Base-by-base conservation (phyloP, 495 filamentous ascomycete genomes). In the Trichocladium uniseriatum region DNA sequence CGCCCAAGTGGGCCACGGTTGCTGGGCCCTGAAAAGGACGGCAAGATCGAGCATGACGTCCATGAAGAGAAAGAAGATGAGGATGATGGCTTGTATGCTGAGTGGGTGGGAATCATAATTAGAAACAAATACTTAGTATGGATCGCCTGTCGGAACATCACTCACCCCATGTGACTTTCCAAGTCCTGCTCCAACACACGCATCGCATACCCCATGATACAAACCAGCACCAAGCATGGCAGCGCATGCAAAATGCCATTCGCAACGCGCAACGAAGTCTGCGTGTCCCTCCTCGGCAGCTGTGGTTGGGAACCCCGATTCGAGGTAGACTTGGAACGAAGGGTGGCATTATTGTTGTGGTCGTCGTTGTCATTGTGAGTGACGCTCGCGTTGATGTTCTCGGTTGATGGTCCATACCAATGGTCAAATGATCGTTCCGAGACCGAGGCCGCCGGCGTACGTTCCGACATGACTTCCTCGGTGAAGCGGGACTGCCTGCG, bases 41-140 rank as follows among this genome's bases (percentile, higher is more conserved):
- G 56, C 7, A 57, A 69, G 29, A 59, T 74, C 44, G 16, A 65
- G 36, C 43, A 50, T 20, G 53, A 56, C 54, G 49, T 72, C 48
- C 0, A 61, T 0, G 31, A 32, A 20, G 38, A 69, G 40, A 6
- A 70, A n/a, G 31, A 55, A 37, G 53, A 65, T 43, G 7, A 66
- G 45, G n/a, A 55, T 32, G 10, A 63, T 35, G 9, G 57, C 63
- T 47, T 56, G 45, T 4, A 51, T 49, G 31, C 63, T 64, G 32
- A 11, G 34, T 5, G 19, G 41, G 1, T 13, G 3, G 22, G 18
- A 10, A 31, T 20, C 11, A 27, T 8, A 11, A 28, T 48, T 32
- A 49, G 43, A 16, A 36, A 37, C 7, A 9, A 6, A 2, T 14
- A 32, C 31, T 32, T 32, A 3, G 10, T 10, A 32, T 32, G 31